Conservation (phyloP, 2,329 filamentous ascomycete species). For the Epichloe scottii region DNA sequence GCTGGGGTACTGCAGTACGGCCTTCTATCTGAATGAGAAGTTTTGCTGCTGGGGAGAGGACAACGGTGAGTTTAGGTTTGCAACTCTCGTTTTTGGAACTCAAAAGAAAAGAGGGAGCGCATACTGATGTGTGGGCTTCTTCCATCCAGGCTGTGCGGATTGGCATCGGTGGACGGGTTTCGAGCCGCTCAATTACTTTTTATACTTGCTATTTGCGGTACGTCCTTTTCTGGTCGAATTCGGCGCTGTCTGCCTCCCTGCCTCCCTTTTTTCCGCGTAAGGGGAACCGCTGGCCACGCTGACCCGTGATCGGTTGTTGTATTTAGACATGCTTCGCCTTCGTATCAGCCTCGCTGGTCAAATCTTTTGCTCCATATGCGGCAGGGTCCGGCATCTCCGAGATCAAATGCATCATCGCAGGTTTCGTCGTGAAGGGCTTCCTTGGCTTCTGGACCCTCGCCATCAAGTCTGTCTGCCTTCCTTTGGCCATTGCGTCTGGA, state of each 20-base stretch:
- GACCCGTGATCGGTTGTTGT: background rate
- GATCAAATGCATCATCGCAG: slow-evolving; percentile 98
- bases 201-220: slow-evolving; percentile 81
- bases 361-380: slow-evolving; percentile 86
- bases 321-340: slow-evolving; percentile 63
- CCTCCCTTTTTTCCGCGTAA: background rate
- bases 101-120: background rate
- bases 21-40: slow-evolving; percentile 91
- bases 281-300: slow-evolving; percentile 1
- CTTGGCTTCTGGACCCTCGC: slow-evolving; percentile 80
- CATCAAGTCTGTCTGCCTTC: slow-evolving; percentile 87
- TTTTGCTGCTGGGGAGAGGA: slow-evolving; percentile 98
- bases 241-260: too few species aligned
- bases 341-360: slow-evolving; percentile 72
- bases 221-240: slow-evolving; percentile 12
- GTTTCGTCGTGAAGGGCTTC: slow-evolving; percentile 98
- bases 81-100: background rate
- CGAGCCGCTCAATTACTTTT: slow-evolving; percentile 65
- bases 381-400: slow-evolving; percentile 95
- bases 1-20: slow-evolving; percentile 87
- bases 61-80: slow-evolving; percentile 40
- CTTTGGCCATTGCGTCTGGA: slow-evolving; percentile 85
- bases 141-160: slow-evolving; percentile 55
- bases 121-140: background rate
- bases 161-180: slow-evolving; percentile 86